Conservation (phyloP, 2,329 filamentous ascomycete genomes). For the Emergomyces orientalis region DNA sequence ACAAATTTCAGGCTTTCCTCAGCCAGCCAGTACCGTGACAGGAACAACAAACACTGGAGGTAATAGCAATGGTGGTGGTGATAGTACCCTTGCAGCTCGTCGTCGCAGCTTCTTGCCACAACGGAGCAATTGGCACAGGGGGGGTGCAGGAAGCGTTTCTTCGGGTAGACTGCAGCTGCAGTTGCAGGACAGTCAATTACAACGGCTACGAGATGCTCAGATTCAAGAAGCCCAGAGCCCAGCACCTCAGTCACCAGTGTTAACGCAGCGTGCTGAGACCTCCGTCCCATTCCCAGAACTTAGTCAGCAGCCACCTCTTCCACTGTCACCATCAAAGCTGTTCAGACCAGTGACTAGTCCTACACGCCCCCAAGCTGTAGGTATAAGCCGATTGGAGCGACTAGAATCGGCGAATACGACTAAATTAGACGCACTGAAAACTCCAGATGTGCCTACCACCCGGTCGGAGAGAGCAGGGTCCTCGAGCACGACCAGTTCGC, state of each 20-base stretch:
- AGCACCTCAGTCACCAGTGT: background rate
- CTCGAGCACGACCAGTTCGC: conserved; percentile 1
- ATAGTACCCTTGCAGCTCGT: conserved; percentile 7
- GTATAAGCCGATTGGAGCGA: conserved; percentile 2
- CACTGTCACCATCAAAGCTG: background rate
- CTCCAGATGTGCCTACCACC: background rate
- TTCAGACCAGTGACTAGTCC: background rate
- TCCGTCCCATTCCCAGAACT: background rate
- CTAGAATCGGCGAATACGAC: background rate
- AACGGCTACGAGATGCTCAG: background rate
- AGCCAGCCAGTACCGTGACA: background rate
- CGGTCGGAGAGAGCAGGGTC: background rate
- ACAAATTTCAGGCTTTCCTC: background rate
- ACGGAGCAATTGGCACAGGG: conserved; percentile 18
- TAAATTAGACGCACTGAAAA: background rate
- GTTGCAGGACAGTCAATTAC: conserved; percentile 10
- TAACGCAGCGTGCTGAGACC: background rate
- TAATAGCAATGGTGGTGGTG: conserved; percentile 1
- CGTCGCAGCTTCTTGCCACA: conserved; percentile 27
- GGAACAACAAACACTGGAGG: conserved; percentile 6
- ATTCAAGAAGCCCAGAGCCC: background rate
- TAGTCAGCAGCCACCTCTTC: background rate
- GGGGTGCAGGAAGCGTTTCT: conserved; percentile 15
- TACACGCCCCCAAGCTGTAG: background rate
- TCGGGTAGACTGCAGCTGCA: conserved; percentile 13